Percentiles rank a stretch among this genome's conserved stretches.
Conservation (phyloP, 1,284 basidiomycete species). For the Cryptococcus sp. region DNA sequence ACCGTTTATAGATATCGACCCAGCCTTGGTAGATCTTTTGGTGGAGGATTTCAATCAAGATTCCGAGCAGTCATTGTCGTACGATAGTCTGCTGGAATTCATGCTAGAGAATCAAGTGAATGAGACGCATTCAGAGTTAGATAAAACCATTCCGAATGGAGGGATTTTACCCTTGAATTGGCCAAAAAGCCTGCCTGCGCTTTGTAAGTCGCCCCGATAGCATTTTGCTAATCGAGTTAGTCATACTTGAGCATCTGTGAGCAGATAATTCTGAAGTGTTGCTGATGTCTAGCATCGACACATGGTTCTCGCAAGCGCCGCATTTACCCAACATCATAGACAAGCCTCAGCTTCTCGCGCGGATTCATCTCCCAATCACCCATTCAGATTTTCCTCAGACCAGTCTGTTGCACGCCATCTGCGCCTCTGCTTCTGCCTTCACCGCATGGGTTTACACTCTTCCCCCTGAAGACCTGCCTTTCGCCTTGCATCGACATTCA, state of each 20-base stretch:
- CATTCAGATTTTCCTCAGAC: slow-evolving; percentile 47
- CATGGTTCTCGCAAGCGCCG: slow-evolving; percentile 44
- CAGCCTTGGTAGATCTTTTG: too few species aligned
- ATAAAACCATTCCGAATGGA: slow-evolving; percentile 14
- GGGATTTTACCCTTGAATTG: slow-evolving; percentile 34
- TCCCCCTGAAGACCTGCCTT: slow-evolving; percentile 15
- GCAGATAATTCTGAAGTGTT: not conserved
- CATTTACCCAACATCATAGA: slow-evolving; percentile 44
- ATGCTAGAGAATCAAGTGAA: too few species aligned
- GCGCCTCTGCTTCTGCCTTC: slow-evolving; percentile 44
- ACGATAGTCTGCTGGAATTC: too few species aligned
- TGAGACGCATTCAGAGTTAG: not conserved
- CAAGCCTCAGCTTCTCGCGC: slow-evolving; percentile 37
- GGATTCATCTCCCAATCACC: slow-evolving; percentile 46
- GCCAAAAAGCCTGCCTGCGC: slow-evolving; percentile 38
- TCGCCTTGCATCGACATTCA: too few species aligned
- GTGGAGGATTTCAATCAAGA: too few species aligned
- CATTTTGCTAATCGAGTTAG: slow-evolving; percentile 6
- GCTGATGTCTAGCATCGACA: slow-evolving; percentile 30
- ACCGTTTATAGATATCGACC: too few species aligned
- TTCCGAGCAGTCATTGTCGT: too few species aligned
- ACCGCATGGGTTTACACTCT: slow-evolving; percentile 38
- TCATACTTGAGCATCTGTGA: slow-evolving; percentile 38
- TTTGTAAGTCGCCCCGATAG: slow-evolving; percentile 16
- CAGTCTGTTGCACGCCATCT: slow-evolving; percentile 49